Percentiles rank a stretch among this genome's conserved stretches.
Conservation (phyloP, 2,329 filamentous ascomycete genomes). For the Colletotrichum orbiculare region DNA sequence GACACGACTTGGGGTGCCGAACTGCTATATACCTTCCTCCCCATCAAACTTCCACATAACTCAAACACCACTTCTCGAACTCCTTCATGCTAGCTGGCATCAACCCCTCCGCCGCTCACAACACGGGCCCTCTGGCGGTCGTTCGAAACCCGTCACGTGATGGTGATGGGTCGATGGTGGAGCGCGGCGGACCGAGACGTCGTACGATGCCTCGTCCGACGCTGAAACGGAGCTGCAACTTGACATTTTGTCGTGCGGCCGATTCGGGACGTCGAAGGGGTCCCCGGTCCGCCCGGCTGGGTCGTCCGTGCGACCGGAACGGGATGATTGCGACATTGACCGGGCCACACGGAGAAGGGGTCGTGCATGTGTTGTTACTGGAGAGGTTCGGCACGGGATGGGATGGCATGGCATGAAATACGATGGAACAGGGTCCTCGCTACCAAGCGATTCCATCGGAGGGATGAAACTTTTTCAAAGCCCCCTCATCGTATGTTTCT, state of each 20-base stretch:
- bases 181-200: slow-evolving; percentile 22
- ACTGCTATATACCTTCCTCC: slow-evolving; percentile 9
- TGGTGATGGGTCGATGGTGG: slow-evolving; percentile 34
- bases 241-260: slow-evolving; percentile 1
- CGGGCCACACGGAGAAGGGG: no score
- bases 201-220: slow-evolving; percentile 32
- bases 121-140: slow-evolving; percentile 21
- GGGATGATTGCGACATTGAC: no score
- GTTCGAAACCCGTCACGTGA: slow-evolving; percentile 14
- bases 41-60: background rate
- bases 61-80: no score
- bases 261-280: background rate
- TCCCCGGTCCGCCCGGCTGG: background rate
- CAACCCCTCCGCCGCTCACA: slow-evolving; percentile 14
- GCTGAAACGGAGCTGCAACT: slow-evolving; percentile 37
- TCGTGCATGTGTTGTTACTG: no score
- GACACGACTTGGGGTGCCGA: no score
- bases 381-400: no score
- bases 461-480: slow-evolving; percentile 17
- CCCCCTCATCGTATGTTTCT: slow-evolving; percentile 16
- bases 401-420: background rate
- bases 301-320: background rate
- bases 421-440: background rate
- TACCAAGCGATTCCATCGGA: background rate
- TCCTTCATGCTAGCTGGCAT: no score